These are phyloP conservation scores for Sporobolus alterniflorus DNA, from an alignment of 202 grass and related monocot genomes.

Conservation along the genomic window DNA sequence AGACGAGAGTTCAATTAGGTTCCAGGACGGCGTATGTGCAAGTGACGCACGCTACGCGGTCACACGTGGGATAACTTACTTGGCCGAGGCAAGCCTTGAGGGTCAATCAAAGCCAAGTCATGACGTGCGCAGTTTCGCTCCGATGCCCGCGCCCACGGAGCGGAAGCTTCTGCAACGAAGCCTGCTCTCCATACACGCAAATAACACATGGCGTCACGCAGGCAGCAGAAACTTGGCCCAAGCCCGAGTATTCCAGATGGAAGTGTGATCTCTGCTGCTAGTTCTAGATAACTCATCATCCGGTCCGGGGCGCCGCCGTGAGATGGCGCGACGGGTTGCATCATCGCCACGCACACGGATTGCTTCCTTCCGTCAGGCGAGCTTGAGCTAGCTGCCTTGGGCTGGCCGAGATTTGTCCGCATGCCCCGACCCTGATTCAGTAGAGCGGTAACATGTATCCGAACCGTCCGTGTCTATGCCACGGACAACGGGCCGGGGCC, in stretches of 20 bases:
- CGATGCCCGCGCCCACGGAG: background rate
- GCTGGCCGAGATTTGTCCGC: background rate
- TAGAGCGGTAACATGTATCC: too few relatives aligned
- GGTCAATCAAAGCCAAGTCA: too few relatives aligned
- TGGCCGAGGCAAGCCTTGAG: too few relatives aligned
- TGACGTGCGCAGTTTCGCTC: too few relatives aligned
- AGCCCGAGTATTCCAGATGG: background rate
- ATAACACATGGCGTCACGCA: too few relatives aligned
- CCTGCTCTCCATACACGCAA: background rate
- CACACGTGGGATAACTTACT: too few relatives aligned
- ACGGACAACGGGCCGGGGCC: background rate
- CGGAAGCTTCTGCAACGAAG: background rate
- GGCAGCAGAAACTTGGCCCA: background rate
- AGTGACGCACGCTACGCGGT: too few relatives aligned
- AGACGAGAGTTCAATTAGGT: too few relatives aligned
- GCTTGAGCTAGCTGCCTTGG: too few relatives aligned
- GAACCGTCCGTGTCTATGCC: background rate
- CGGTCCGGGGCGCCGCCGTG: conserved; percentile 1
- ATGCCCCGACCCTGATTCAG: too few relatives aligned
- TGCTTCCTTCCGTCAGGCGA: background rate
- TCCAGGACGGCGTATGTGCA: too few relatives aligned
- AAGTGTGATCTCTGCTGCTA: background rate
- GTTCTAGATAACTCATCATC: background rate
- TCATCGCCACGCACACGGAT: background rate
- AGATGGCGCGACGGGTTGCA: background rate